Percentiles rank a stretch among this genome's conserved stretches.
Conservation (phyloP, 176 grass and related monocot species). For the Triticum aestivum region DNA sequence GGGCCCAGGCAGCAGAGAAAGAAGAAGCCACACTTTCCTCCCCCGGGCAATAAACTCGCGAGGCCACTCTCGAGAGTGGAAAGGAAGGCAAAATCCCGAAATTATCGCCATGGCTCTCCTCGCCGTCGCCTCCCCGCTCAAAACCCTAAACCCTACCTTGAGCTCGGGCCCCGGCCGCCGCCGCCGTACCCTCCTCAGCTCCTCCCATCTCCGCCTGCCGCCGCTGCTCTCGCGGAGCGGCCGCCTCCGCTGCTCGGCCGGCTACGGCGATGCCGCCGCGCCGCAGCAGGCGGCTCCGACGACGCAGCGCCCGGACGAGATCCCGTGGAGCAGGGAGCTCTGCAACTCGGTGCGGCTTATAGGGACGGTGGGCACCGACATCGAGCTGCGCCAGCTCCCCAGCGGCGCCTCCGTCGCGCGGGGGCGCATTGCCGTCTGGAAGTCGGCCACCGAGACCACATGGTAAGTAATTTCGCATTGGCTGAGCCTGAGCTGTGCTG, state of each 20-base stretch:
- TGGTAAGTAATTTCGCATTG: constrained; percentile 42
- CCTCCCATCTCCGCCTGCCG: not conserved
- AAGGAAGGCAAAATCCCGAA: not conserved
- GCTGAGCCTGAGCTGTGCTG: not conserved
- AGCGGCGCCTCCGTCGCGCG: constrained; percentile 72
- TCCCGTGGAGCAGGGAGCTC: constrained; percentile 73
- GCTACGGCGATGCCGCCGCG: constrained; percentile 24
- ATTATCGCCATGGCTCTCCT: constrained; percentile 39
- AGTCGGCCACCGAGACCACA: constrained; percentile 68
- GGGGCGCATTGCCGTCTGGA: constrained; percentile 72
- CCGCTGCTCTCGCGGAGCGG: not conserved
- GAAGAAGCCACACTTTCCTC: not conserved
- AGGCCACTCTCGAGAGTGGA: not conserved
- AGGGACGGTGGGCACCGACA: constrained; percentile 61
- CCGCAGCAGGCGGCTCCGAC: not conserved
- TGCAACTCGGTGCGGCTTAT: constrained; percentile 76
- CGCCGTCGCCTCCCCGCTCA: constrained; percentile 10
- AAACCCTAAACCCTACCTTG: constrained; percentile 49
- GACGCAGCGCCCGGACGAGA: constrained; percentile 55
- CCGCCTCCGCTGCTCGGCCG: constrained; percentile 28
- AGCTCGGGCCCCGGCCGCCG: not conserved
- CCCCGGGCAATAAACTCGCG: not conserved
- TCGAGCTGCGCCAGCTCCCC: constrained; percentile 69
- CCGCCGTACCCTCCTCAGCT: not conserved
- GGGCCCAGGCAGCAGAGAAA: not conserved